Evolutionary conservation across 352 stramenopile species (phyloP).

Genomic region (Thraustochytrium sp.): DNA sequence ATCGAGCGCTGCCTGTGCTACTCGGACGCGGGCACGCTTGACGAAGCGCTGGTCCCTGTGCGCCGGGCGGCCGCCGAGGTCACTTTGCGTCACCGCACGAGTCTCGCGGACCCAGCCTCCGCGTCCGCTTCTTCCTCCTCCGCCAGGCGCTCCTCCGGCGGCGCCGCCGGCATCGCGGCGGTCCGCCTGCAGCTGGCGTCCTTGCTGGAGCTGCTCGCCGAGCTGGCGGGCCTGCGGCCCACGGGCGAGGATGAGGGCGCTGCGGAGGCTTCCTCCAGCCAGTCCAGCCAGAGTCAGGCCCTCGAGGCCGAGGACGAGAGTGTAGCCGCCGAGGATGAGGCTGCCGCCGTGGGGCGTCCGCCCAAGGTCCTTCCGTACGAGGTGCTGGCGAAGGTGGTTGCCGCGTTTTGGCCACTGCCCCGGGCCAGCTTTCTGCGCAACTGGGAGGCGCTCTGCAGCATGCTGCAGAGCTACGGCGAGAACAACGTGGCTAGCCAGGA

Average conservation of each 20-base stretch:
- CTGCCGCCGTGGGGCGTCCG: not conserved
- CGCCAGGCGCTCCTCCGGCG: too few relatives aligned
- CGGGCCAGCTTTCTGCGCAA: not conserved
- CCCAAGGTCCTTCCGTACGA: not conserved
- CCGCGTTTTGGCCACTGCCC: not conserved
- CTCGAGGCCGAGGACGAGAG: not conserved
- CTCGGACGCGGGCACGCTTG: not conserved
- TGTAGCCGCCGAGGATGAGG: not conserved
- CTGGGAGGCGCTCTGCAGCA: not conserved
- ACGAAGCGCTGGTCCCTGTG: not conserved
- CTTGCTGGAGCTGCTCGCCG: not conserved
- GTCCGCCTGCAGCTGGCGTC: not conserved
- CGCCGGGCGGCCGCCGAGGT: not conserved
- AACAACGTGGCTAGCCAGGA: conserved; percentile 12
- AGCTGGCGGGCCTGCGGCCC: not conserved
- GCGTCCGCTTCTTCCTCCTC: not conserved
- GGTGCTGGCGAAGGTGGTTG: not conserved
- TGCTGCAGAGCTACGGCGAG: conserved; percentile 26
- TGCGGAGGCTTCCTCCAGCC: not conserved
- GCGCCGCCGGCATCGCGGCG: not conserved
- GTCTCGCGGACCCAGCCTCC: not conserved
- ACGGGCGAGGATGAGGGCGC: not conserved
- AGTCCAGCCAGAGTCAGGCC: too few relatives aligned
- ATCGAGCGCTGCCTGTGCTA: conserved; percentile 8
- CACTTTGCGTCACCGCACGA: not conserved